These are phyloP conservation scores for Mortierella hygrophila DNA, from an alignment of 192 early-diverging fungal species.

Conservation along the genomic window DNA sequence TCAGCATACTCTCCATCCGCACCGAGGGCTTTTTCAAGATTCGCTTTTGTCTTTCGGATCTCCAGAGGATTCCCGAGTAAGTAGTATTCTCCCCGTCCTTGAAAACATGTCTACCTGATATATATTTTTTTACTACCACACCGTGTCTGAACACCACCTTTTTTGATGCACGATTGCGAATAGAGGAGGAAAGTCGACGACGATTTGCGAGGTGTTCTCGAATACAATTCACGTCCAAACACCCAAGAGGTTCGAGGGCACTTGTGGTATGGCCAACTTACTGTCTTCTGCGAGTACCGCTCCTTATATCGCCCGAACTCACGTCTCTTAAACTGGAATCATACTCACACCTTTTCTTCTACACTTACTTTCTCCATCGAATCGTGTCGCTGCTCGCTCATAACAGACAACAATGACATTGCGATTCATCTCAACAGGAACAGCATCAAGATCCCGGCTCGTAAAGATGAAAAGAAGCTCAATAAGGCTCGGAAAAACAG, in stretches of 20 bases:
- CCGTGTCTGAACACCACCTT: neutral
- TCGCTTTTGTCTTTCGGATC: slow-evolving; percentile 33
- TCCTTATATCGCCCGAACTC: neutral
- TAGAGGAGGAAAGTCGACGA: slow-evolving; percentile 26
- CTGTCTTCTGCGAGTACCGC: neutral
- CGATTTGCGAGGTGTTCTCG: slow-evolving; percentile 31
- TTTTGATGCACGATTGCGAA: neutral
- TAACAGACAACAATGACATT: slow-evolving; percentile 33
- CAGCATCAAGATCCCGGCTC: slow-evolving; percentile 36
- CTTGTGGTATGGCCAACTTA: slow-evolving; percentile 24
- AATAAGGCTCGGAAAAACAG: slow-evolving; percentile 24
- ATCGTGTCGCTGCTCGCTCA: no score
- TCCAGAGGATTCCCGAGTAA: slow-evolving; percentile 39
- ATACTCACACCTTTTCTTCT: neutral
- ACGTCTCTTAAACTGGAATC: neutral
- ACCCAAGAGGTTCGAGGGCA: slow-evolving; percentile 44
- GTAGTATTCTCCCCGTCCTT: neutral
- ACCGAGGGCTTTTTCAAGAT: slow-evolving; percentile 47
- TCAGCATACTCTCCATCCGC: slow-evolving; percentile 44
- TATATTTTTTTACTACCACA: neutral
- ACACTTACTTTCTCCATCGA: neutral
- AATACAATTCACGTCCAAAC: slow-evolving; percentile 46
- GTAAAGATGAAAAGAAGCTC: slow-evolving; percentile 42
- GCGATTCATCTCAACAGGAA: slow-evolving; percentile 35
- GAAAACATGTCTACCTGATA: no score